Evolutionary conservation across 352 stramenopile species (phyloP).

Genomic region (Phytophthora fragariae): DNA sequence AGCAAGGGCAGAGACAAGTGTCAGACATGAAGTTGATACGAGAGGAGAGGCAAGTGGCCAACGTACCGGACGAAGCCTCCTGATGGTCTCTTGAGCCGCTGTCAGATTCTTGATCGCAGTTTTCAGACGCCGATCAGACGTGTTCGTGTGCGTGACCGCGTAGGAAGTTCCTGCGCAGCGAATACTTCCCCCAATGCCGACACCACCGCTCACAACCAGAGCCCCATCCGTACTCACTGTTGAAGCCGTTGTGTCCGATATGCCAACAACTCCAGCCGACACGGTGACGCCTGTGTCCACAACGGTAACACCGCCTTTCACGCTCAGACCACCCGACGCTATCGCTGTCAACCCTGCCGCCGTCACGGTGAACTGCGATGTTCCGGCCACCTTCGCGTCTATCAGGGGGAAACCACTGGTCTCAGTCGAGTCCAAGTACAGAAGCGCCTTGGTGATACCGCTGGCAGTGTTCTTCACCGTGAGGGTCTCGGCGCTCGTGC

Average conservation of each 20-base stretch:
- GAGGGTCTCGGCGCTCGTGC: neutral
- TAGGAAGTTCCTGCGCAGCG: slow-evolving; percentile 34
- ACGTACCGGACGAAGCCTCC: slow-evolving; percentile 51
- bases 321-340: slow-evolving; percentile 30
- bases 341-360: neutral
- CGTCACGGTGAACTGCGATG: neutral
- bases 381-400: slow-evolving; percentile 5
- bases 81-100: slow-evolving; percentile 35
- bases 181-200: slow-evolving; percentile 41
- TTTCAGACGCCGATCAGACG: slow-evolving; percentile 59
- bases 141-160: slow-evolving; percentile 1
- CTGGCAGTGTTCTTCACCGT: slow-evolving; percentile 5
- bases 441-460: neutral
- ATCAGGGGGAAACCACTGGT: slow-evolving; percentile 2
- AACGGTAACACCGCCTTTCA: slow-evolving; percentile 38
- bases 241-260: slow-evolving; percentile 35
- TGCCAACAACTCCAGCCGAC: slow-evolving; percentile 24
- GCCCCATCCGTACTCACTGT: slow-evolving; percentile 31
- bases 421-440: neutral
- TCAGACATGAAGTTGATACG: neutral
- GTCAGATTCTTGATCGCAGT: slow-evolving; percentile 34
- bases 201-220: slow-evolving; percentile 50
- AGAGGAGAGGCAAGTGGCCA: neutral
- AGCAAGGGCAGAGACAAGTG: slow-evolving; percentile 4
- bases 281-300: slow-evolving; percentile 30